These are phyloP conservation scores for Microdochium nivale DNA, from an alignment of 2,329 filamentous ascomycete genomes.

Conservation along the genomic window DNA sequence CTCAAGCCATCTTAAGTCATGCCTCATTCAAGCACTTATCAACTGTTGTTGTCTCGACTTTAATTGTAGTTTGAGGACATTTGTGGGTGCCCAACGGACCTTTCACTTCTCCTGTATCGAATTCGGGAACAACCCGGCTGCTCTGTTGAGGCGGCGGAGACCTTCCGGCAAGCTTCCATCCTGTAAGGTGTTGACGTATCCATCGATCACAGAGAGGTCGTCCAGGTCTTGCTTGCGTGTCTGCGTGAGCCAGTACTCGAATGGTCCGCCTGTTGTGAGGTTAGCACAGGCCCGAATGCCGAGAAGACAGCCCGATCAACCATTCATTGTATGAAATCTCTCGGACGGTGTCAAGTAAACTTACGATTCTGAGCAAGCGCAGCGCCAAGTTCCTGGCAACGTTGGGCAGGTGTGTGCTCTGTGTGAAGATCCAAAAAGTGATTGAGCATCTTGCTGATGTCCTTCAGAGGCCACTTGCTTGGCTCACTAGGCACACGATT, in stretches of 20 bases:
- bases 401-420: slow-evolving; percentile 31
- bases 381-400: slow-evolving; percentile 32
- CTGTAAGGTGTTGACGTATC: slow-evolving; percentile 25
- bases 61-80: too few relatives aligned
- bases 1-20: too few relatives aligned
- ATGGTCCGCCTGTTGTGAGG: slow-evolving; percentile 26
- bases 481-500: slow-evolving; percentile 32
- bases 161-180: slow-evolving; percentile 25
- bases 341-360: slow-evolving; percentile 7
- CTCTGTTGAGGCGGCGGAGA: slow-evolving; percentile 23
- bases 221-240: slow-evolving; percentile 28
- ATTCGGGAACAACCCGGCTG: slow-evolving; percentile 24
- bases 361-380: slow-evolving; percentile 31
- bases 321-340: not conserved
- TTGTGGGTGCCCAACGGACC: not conserved
- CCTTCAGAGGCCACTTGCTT: slow-evolving; percentile 37
- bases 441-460: slow-evolving; percentile 36
- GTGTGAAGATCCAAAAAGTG: slow-evolving; percentile 37
- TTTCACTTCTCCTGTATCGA: not conserved
- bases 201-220: slow-evolving; percentile 23
- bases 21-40: too few relatives aligned
- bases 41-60: too few relatives aligned
- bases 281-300: slow-evolving; percentile 1
- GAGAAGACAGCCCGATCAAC: not conserved
- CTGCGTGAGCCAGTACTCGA: slow-evolving; percentile 37